phyloP scores from a whole-genome alignment of 1,284 basidiomycete genomes.

The Ganoderma lingzhi region DNA sequence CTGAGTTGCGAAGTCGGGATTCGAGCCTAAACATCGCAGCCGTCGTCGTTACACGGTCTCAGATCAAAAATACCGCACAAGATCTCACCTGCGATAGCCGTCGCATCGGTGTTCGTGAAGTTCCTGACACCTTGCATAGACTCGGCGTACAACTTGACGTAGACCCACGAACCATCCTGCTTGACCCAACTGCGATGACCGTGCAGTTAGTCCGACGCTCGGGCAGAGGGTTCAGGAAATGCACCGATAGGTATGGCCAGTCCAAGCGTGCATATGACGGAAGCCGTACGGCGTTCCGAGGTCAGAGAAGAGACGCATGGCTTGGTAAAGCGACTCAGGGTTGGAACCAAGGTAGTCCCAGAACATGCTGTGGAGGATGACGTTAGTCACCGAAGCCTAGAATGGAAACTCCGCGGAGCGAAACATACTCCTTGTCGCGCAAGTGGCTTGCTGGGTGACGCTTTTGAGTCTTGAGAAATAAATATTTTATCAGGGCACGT shows the following conservation, averaged over 20 bases:
- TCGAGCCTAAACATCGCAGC: conserved; percentile 59
- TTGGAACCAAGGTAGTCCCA: conserved; percentile 89
- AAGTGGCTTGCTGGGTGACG: conserved; percentile 90
- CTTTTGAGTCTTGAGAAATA: conserved; percentile 74
- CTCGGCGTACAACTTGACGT: conserved; percentile 76
- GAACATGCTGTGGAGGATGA: conserved; percentile 29
- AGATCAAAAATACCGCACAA: not conserved
- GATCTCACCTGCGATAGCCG: conserved; percentile 66
- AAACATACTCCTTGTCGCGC: conserved; percentile 59
- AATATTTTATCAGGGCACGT: conserved; percentile 6
- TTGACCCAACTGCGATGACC: conserved; percentile 73
- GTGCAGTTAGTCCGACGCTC: not conserved
- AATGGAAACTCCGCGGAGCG: conserved; percentile 6
- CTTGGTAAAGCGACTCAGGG: conserved; percentile 87
- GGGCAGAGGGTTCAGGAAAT: not conserved
- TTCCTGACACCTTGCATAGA: conserved; percentile 36
- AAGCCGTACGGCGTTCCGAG: conserved; percentile 90
- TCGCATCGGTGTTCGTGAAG: conserved; percentile 62
- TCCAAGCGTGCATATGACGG: conserved; percentile 87
- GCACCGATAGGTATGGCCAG: conserved; percentile 79
- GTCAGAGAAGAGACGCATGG: conserved; percentile 89
- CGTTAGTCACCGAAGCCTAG: conserved; percentile 9
- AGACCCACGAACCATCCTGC: conserved; percentile 83
- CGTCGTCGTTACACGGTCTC: not conserved
- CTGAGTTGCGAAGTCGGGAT: conserved; percentile 86